Conservation (phyloP, 176 grass and related monocot species). For the Calamus simplicifolius region DNA sequence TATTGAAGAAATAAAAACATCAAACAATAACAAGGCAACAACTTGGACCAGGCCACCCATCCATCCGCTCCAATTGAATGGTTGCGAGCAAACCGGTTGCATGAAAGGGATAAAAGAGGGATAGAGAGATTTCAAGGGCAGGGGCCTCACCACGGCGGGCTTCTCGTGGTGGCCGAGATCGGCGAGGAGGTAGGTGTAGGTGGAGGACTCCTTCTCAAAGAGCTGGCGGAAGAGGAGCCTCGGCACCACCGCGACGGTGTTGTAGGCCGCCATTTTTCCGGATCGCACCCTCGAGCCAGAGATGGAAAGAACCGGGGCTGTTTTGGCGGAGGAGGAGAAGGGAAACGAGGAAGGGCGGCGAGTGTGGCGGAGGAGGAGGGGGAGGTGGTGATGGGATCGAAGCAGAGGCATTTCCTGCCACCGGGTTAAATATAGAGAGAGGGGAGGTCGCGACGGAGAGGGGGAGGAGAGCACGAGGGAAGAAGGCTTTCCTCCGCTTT, state of each 20-base stretch:
- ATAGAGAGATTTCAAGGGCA: too few species aligned
- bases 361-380: not conserved
- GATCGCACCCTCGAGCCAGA: not conserved
- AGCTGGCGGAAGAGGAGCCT: constrained; percentile 83
- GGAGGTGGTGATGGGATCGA: not conserved
- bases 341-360: not conserved
- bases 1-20: too few species aligned
- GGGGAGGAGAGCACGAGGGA: not conserved
- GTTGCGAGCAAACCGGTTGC: too few species aligned
- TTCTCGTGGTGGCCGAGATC: constrained; percentile 68
- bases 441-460: not conserved
- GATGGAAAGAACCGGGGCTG: not conserved
- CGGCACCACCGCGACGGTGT: constrained; percentile 14
- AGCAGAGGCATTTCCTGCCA: not conserved
- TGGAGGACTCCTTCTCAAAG: constrained; percentile 92
- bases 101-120: too few species aligned
- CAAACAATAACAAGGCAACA: too few species aligned
- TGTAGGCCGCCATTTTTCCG: constrained; percentile 49
- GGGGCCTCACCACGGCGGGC: constrained; percentile 65
- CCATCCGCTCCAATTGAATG: too few species aligned
- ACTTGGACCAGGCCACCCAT: too few species aligned
- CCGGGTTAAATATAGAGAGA: not conserved
- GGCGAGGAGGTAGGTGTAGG: constrained; percentile 95
- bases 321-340: not conserved
- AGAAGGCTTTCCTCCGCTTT: not conserved